These are phyloP conservation scores for Zasmidium angulare DNA, from an alignment of 2,329 filamentous ascomycete genomes.

Conservation along the genomic window DNA sequence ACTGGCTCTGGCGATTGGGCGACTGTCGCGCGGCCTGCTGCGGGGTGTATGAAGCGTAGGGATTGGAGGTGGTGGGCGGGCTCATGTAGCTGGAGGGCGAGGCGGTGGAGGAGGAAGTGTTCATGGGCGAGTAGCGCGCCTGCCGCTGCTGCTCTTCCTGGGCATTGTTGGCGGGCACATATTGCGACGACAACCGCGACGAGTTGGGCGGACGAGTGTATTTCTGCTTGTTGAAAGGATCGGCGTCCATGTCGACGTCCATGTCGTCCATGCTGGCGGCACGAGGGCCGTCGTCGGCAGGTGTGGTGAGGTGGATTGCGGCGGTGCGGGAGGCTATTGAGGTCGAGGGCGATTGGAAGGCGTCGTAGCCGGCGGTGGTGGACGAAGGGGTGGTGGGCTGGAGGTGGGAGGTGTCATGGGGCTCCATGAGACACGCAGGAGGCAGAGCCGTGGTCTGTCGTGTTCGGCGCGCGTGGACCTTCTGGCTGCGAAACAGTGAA, in stretches of 20 bases:
- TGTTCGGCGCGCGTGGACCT: background rate
- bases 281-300: background rate
- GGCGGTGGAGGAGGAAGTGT: conserved; percentile 58
- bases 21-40: conserved; percentile 68
- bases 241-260: conserved; percentile 74
- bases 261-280: conserved; percentile 36
- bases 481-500: background rate
- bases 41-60: conserved; percentile 37
- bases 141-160: conserved; percentile 69
- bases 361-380: background rate
- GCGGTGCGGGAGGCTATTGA: conserved; percentile 23
- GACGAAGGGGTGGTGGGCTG: conserved; percentile 3
- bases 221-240: conserved; percentile 82
- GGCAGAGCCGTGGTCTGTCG: background rate
- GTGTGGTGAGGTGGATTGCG: conserved; percentile 22
- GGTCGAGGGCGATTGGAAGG: conserved; percentile 7
- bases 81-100: conserved; percentile 63
- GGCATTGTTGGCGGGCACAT: conserved; percentile 44
- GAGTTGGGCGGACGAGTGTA: conserved; percentile 72
- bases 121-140: conserved; percentile 95
- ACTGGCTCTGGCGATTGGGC: conserved; percentile 66
- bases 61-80: conserved; percentile 34
- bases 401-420: background rate
- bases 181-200: conserved; percentile 69
- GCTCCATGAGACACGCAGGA: background rate